Conservation (phyloP, 768 basidiomycete genomes). For the Lyophyllum shimeji region DNA sequence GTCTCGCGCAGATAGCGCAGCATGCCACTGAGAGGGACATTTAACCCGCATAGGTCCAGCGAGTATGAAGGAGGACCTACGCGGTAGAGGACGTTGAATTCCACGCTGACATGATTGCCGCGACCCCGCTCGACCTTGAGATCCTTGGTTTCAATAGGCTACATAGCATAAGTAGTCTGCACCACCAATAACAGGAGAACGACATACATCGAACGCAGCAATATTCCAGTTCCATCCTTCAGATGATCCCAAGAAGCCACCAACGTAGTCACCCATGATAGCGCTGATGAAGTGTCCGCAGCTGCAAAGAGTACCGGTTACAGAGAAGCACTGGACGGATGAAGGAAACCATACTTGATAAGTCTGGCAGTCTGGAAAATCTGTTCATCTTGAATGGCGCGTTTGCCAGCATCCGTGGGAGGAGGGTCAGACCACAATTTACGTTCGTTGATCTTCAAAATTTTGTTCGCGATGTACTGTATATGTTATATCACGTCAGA, state of each 20-base stretch:
- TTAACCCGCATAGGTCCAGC: not conserved
- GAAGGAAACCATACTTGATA: slow-evolving; percentile 37
- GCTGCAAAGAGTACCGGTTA: slow-evolving; percentile 18
- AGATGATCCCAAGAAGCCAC: slow-evolving; percentile 53
- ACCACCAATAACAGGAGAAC: not conserved
- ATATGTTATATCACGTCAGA: not conserved
- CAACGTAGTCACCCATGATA: slow-evolving; percentile 58
- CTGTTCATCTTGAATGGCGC: slow-evolving; percentile 47
- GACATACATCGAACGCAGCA: slow-evolving; percentile 42
- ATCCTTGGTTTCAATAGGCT: slow-evolving; percentile 36
- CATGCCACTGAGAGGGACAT: slow-evolving; percentile 46
- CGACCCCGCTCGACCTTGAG: slow-evolving; percentile 43
- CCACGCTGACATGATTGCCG: slow-evolving; percentile 66
- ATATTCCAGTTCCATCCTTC: slow-evolving; percentile 55
- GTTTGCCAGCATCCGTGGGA: slow-evolving; percentile 24
- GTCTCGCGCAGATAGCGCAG: slow-evolving; percentile 48
- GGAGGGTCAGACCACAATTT: slow-evolving; percentile 45
- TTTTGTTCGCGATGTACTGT: slow-evolving; percentile 52
- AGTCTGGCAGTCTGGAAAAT: slow-evolving; percentile 58
- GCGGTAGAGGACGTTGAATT: slow-evolving; percentile 56
- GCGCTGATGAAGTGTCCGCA: slow-evolving; percentile 54
- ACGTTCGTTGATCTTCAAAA: slow-evolving; percentile 57
- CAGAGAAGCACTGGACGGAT: not conserved
- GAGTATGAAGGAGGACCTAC: slow-evolving; percentile 18
- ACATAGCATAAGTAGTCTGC: not conserved